These are phyloP conservation scores for Macrophomina pseudophaseolina DNA, from an alignment of 2,329 filamentous ascomycete species.

Conservation along the genomic window DNA sequence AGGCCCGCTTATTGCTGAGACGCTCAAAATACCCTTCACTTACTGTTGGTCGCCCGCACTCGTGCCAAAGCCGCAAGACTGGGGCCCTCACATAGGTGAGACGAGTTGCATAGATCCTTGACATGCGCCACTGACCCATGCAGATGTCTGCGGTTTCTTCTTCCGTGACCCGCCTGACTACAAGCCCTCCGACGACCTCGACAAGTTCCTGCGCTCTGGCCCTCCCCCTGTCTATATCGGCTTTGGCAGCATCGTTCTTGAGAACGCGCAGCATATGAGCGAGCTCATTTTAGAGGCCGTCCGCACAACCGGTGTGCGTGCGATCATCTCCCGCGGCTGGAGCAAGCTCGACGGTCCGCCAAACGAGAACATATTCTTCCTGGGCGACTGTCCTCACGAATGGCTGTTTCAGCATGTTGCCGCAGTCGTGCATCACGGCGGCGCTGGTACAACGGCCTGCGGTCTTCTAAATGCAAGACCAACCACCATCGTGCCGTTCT, in stretches of 20 bases:
- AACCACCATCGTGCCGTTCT: constrained; percentile 62
- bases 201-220: constrained; percentile 52
- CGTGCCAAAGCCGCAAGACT: constrained; percentile 49
- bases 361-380: constrained; percentile 52
- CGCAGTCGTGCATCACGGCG: constrained; percentile 64
- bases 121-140: constrained; percentile 2
- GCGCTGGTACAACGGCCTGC: constrained; percentile 63
- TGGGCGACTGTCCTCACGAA: constrained; percentile 61
- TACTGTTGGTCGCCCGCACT: constrained; percentile 54
- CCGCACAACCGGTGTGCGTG: constrained; percentile 43
- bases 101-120: constrained; percentile 1
- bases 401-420: constrained; percentile 64
- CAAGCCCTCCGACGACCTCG: constrained; percentile 47
- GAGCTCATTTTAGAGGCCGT: constrained; percentile 56
- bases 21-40: constrained; percentile 49
- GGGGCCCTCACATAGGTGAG: constrained; percentile 45
- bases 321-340: constrained; percentile 62
- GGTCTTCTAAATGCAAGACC: constrained; percentile 58
- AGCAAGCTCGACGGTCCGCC: constrained; percentile 46
- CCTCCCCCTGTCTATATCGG: constrained; percentile 61
- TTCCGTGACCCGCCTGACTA: constrained; percentile 48
- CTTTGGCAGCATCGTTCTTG: constrained; percentile 62
- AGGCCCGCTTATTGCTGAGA: constrained; percentile 44
- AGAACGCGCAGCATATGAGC: constrained; percentile 54
- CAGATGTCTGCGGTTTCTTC: constrained; percentile 52